These are phyloP conservation scores for Gossypium bickii DNA, from an alignment of 345 rosid genomes.

Conservation along the genomic window DNA sequence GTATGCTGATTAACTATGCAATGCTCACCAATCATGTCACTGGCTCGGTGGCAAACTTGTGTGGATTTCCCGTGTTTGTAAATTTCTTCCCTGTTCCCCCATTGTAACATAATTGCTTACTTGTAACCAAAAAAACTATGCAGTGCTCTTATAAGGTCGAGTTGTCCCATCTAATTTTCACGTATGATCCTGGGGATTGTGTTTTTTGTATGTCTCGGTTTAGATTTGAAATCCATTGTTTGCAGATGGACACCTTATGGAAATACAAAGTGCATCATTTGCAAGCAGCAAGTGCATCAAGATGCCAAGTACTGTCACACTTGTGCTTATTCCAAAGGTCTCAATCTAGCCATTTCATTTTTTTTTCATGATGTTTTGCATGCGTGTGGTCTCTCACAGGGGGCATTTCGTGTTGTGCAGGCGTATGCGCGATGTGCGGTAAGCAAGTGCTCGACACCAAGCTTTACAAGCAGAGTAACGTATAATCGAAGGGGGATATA, in stretches of 20 bases:
- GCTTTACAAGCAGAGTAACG: conserved; percentile 94
- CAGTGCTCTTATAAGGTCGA: no score
- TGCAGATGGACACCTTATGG: conserved; percentile 91
- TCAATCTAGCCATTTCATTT: not conserved
- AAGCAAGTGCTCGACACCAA: conserved; percentile 97
- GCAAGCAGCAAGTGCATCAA: conserved; percentile 99
- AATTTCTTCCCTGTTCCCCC: no score
- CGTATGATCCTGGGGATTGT: not conserved
- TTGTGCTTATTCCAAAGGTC: conserved; percentile 95
- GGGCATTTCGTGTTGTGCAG: conserved; percentile 34
- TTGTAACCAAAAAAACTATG: no score
- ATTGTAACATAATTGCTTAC: no score
- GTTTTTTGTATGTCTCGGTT: not conserved
- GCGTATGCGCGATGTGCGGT: conserved; percentile 95
- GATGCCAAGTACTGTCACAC: conserved; percentile 95
- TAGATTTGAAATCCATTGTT: conserved; percentile 9
- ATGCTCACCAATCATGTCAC: no score
- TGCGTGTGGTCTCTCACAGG: not conserved
- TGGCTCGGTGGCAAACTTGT: no score
- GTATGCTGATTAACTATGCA: no score
- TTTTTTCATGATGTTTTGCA: not conserved
- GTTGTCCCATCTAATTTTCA: not conserved
- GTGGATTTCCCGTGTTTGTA: no score
- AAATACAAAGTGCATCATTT: conserved; percentile 78
- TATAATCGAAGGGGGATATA: conserved; percentile 22